A percentile compares a stretch with the other conserved stretches of the same genome.
Conservation (phyloP, 2,329 filamentous ascomycete genomes). For the Atkinsonella hypoxylon region DNA sequence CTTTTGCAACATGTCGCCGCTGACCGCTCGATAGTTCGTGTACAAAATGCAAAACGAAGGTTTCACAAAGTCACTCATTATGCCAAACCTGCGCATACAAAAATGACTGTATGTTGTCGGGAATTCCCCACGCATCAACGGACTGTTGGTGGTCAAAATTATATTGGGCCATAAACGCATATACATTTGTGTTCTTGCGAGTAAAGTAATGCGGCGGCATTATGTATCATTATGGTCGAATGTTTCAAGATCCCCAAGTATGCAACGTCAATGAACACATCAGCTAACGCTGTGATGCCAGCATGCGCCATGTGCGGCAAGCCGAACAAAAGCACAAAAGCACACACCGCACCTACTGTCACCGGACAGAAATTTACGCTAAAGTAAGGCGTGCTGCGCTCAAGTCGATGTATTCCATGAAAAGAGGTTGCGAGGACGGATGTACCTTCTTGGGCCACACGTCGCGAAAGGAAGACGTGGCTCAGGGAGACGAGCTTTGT, state of each 20-base stretch:
- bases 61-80: slow-evolving; percentile 46
- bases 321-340: slow-evolving; percentile 36
- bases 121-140: too few relatives aligned
- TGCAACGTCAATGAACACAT: too few relatives aligned
- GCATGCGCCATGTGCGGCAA: slow-evolving; percentile 55
- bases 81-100: slow-evolving; percentile 54
- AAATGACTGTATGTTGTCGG: slow-evolving; percentile 36
- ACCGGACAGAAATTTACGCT: slow-evolving; percentile 50
- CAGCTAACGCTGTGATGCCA: slow-evolving; percentile 16
- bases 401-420: background rate
- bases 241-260: too few relatives aligned
- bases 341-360: slow-evolving; percentile 36
- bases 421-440: background rate
- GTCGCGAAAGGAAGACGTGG: too few relatives aligned
- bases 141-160: too few relatives aligned
- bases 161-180: too few relatives aligned
- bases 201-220: too few relatives aligned
- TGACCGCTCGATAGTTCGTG: slow-evolving; percentile 32
- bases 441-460: too few relatives aligned
- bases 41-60: slow-evolving; percentile 49
- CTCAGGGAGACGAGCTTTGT: too few relatives aligned
- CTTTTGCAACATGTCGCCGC: background rate
- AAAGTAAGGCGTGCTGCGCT: slow-evolving; percentile 29
- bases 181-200: too few relatives aligned
- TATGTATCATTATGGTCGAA: too few relatives aligned